Base-by-base conservation (phyloP, 345 rosid genomes). In the Aquilaria malaccensis region DNA sequence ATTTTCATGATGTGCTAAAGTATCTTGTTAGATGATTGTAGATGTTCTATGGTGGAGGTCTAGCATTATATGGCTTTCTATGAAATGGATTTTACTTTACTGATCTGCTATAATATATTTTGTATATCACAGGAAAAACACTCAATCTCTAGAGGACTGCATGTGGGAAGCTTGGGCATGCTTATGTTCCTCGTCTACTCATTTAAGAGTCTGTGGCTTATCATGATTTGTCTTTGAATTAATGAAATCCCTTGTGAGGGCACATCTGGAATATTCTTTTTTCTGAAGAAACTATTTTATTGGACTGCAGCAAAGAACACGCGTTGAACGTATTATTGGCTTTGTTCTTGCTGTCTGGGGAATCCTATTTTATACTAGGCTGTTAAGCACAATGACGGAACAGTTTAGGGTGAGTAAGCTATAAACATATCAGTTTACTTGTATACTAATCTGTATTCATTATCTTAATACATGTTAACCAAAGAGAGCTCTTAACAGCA, bases 121-220 rank as follows among this genome's bases (percentile, higher is more conserved):
- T 73, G 52, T 55, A 61, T 71, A 67, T 60, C 66, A 61, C 79
- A 87, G 98, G 85, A 78, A 74, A 49, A 77, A 70, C 53, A 66
- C 70, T 59, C 86, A 76, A 32, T 71, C 91, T 45, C 81, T 93
- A 59, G 96, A 93, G 77, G 96, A 89, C 63, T 93, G 98, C 78
- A 72, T 93, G 52, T 89, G 98, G 96, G 98, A 92, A 77, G 98
- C 98, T 56, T 92, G 98, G 98, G 91, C 98, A 55, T 93, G 97
- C 72, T 79, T 93, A 11, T 77, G 83, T 79, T 89, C 97, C 63
- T 93, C 98, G 60, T 87, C 96, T 50, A 84, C 94, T 73, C 98
- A 92, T 84, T 67, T 92, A 65, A 83, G 70, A 81, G 98, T 92
- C 55, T 49, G 77, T 60, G 48, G 13, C 52, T 3, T 54, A 56